Evolutionary conservation across 1,284 basidiomycete genomes (phyloP), one percentile per base, ranked within the genome.

Genomic region (Rhizopogon hawkerae): DNA sequence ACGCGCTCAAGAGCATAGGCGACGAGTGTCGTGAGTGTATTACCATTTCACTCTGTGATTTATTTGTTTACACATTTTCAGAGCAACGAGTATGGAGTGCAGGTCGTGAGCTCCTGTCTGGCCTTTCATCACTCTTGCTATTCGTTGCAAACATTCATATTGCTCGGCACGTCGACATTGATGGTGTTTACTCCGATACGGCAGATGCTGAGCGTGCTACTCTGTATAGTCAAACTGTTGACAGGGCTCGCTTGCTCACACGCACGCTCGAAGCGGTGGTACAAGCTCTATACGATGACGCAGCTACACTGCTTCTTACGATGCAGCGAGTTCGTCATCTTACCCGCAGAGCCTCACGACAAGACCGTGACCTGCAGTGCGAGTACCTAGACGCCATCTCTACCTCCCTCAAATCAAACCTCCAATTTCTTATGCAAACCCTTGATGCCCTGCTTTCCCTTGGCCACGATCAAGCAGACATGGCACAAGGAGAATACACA

Each of bases 151-250:
- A 86, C 57, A 73, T 91, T 50, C 82, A 90, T 62, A 67, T 92
- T 44, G 86, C 86, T 18, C 76, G 78, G 36, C 80, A 86, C 61
- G 78, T 89, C 47, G 85, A 88, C 54, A 77, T 89, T 50, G 88
- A 91, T 57, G 83, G 85, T 13, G 74, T 86, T 55, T 74, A 72
- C 16, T 69, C 76, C 50, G 74, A 79, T 24, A 52, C 69, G 1
- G 72, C 69, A 11, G 54, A 57, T 9, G 58, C 70, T 10, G 60
- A 69, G 13, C 58, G 68, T 9, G 71, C 74, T 53, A 68, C 75
- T 36, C 62, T 70, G 21, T 89, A 89, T 59, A 61, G 72, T 24
- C 74, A 79, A 55, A 78, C 78, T 14, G 81, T 90, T 3, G 77
- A 78, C 31, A 78, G 73, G 50, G 87, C 85, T 16, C 74, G 82